phyloP scores from a whole-genome alignment of 371 early-diverging fungal species.

The Amoeboaphelidium protococcarum region DNA sequence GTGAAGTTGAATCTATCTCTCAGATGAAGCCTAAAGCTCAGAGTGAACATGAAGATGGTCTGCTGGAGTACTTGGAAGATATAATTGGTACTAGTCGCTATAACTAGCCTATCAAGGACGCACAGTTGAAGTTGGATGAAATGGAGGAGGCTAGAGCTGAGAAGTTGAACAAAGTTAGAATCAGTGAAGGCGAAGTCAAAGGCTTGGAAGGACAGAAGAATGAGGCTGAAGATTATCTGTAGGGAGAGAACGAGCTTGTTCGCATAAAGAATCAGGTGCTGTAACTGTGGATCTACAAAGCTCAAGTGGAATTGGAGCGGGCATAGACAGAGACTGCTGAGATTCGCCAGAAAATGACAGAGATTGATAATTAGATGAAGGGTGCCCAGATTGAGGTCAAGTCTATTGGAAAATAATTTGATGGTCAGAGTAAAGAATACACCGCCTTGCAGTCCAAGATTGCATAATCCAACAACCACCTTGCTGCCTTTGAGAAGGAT shows the following conservation, averaged over 20 bases:
- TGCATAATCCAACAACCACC: too few species aligned
- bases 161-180: conserved; percentile 50
- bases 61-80: conserved; percentile 98
- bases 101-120: conserved; percentile 61
- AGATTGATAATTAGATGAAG: too few species aligned
- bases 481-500: conserved; percentile 34
- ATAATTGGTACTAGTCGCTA: conserved; percentile 91
- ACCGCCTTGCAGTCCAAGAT: too few species aligned
- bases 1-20: conserved; percentile 98
- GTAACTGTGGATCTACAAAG: conserved; percentile 38
- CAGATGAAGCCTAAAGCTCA: conserved; percentile 94
- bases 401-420: too few species aligned
- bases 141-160: conserved; percentile 52
- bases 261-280: conserved; percentile 31
- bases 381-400: too few species aligned
- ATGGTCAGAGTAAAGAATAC: too few species aligned
- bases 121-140: conserved; percentile 31
- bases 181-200: conserved; percentile 33
- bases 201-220: conserved; percentile 22
- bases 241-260: conserved; percentile 41
- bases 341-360: too few species aligned
- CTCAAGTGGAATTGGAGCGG: conserved; percentile 30
- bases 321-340: too few species aligned
- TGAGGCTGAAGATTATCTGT: conserved; percentile 52
- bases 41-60: conserved; percentile 76